Percentiles rank a stretch among this genome's conserved stretches.
These are phyloP conservation scores for Trichoderma virens DNA, from an alignment of 495 filamentous ascomycete genomes.

Conservation along the genomic window DNA sequence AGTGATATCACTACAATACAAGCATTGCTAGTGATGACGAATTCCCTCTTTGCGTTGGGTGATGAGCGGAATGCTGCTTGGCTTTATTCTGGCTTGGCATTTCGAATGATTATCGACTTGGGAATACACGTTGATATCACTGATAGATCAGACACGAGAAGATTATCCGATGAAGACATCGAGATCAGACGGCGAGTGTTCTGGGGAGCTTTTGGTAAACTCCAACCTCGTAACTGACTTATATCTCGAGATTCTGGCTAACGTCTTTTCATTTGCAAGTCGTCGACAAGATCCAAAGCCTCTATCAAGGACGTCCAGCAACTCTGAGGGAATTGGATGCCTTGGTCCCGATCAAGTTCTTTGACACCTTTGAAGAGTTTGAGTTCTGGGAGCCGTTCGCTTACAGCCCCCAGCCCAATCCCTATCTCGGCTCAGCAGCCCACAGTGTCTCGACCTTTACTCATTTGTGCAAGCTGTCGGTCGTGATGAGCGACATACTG, in stretches of 20 bases:
- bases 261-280: too few relatives aligned
- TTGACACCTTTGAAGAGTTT: conserved; percentile 27
- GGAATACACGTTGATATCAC: conserved; percentile 30
- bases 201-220: conserved; percentile 36
- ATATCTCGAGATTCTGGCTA: too few relatives aligned
- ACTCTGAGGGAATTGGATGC: conserved; percentile 18
- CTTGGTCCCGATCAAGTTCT: conserved; percentile 19
- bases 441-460: conserved; percentile 19
- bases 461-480: conserved; percentile 19
- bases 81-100: conserved; percentile 32
- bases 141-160: background rate
- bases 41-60: conserved; percentile 19
- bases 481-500: conserved; percentile 21
- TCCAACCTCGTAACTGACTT: too few relatives aligned
- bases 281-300: conserved; percentile 28
- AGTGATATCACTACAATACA: conserved; percentile 41
- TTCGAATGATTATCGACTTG: conserved; percentile 33
- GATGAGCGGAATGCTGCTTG: conserved; percentile 38
- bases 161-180: conserved; percentile 12
- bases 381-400: conserved; percentile 25
- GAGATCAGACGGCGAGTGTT: conserved; percentile 17
- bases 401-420: background rate
- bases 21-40: conserved; percentile 16
- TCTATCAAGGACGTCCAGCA: conserved; percentile 27
- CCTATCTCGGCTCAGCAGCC: background rate